Percentiles rank a stretch among this genome's conserved stretches.
Evolutionary conservation across 1,284 basidiomycete genomes (phyloP).

Genomic region (Spongispora temasekensis): DNA sequence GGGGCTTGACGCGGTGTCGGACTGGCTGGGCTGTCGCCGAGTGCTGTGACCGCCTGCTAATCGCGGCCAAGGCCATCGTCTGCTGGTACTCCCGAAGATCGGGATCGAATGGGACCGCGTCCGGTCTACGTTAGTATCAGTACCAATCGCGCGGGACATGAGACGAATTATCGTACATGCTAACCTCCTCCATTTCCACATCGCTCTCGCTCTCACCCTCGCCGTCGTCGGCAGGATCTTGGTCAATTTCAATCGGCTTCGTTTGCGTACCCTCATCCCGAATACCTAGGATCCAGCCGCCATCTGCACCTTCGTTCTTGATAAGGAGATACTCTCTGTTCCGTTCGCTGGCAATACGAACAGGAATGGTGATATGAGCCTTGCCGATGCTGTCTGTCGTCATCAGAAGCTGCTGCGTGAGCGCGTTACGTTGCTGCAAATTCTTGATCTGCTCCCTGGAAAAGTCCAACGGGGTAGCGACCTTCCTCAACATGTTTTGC

Average conservation of each 20-base stretch:
- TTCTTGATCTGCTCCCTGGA: constrained; percentile 93
- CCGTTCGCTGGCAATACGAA: constrained; percentile 91
- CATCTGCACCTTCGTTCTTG: constrained; percentile 83
- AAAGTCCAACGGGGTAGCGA: constrained; percentile 91
- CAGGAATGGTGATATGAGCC: constrained; percentile 86
- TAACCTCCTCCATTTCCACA: constrained; percentile 76
- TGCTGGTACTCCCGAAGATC: constrained; percentile 71
- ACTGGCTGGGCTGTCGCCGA: constrained; percentile 36
- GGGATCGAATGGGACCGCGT: constrained; percentile 46
- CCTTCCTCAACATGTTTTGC: constrained; percentile 84
- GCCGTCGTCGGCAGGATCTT: constrained; percentile 39
- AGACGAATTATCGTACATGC: constrained; percentile 51
- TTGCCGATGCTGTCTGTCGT: constrained; percentile 94
- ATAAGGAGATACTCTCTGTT: constrained; percentile 94
- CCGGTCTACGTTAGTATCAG: constrained; percentile 37
- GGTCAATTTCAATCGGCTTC: constrained; percentile 88
- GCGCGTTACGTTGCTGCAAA: constrained; percentile 84
- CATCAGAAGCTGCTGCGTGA: constrained; percentile 93
- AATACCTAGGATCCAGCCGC: constrained; percentile 94
- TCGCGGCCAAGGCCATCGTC: constrained; percentile 65
- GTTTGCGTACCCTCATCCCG: constrained; percentile 75
- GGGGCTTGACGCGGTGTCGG: constrained; percentile 35
- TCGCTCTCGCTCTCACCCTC: constrained; percentile 59
- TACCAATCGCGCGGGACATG: not conserved
- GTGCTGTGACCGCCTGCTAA: constrained; percentile 52